Evolutionary conservation across 176 grass and related monocot species (phyloP), one percentile per base, ranked within the genome.

Genomic region (Poa pratensis): DNA sequence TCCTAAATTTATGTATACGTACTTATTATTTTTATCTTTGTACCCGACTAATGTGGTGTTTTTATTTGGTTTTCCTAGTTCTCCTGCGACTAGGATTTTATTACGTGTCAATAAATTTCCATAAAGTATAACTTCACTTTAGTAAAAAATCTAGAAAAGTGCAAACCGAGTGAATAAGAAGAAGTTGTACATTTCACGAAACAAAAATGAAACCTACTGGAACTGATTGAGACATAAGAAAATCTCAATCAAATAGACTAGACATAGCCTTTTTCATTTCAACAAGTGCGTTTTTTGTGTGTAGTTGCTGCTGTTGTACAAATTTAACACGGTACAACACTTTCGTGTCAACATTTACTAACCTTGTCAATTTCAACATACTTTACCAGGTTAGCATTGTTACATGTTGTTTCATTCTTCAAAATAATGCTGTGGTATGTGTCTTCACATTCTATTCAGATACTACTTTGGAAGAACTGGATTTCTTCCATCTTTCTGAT

Each of bases 391-490:
- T 52, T 63, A 86, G 32, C 5, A n/a, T 89, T 26, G 61, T 89
- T 63, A 92, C 90, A 2, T 75, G 86, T 28, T 55, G 24, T 0
- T 80, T 71, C 58, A 77, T 92, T 74, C 68, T 89, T 51, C 86
- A 92, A 22, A 92, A 92, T 51, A 86, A 92, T 74, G 65, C 78
- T 2, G 83, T 92, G 90, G 90, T 89, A 89, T 69, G 77, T 69
- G 7, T 6, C 52, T 15, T 52, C 20, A 17, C 2, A 10, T 50
- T 60, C 0, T 57, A 37, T 39, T 22, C 5, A 8, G 45, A 59
- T 80, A 19, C 23, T 77, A 27, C 7, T 73, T 28, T 28, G 17
- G 0, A 50, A 37, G 0, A 9, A 5, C 22, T 68, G 14, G 3
- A 15, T 68, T 52, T 81, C 2, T 5, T 48, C 24, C 12, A 65